Base-by-base conservation (phyloP, 1,284 basidiomycete genomes). In the Erythrobasidium hasegawianum region DNA sequence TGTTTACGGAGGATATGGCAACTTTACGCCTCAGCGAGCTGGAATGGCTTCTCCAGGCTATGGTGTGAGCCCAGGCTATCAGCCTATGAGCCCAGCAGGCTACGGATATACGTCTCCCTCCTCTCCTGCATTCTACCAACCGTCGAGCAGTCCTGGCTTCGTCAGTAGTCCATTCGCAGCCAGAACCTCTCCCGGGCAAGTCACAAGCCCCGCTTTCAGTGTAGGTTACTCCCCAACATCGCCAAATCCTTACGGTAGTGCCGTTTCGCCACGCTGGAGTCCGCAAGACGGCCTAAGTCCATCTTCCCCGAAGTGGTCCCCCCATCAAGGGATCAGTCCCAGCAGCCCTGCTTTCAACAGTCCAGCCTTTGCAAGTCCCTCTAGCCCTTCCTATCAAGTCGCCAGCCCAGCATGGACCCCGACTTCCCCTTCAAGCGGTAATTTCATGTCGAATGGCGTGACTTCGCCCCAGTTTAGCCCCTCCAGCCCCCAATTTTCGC, bases 151-250 rank as follows among this genome's bases (percentile, higher is more conserved):
- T 50, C 52, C 53, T 47, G 86, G 86, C 14, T 85, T 85, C 0
- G 78, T 74, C 2, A 88, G 89, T 1, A 92, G 89, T 47, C 90
- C 89, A 0, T 92, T 90, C 71, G 84, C 83, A 59, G 69, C 47
- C 56, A 64, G 68, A 39, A 70, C 74, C 0, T 75, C 75, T 49
- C 80, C 75, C 20, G 69, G 71, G 56, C 69, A 72, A 43, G 68
- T 10, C 82, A 89, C 88, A 1, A 90, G 88, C 0, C 89, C 89
- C 1, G 89, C 59, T 2, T 62, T 57, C 27, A 58, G 43, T 22
- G 55, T 58, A 20, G 27, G 88, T 0, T 92, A 91, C 77, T 90
- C 88, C 7, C 90, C 90, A 0, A 90, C 89, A 8, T 75, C 72
- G 27, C 77, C 77, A 7, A 39, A 45, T 22, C 5, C 33, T 33